Conservation (phyloP, 768 basidiomycete genomes). For the Podaxis rugospora region DNA sequence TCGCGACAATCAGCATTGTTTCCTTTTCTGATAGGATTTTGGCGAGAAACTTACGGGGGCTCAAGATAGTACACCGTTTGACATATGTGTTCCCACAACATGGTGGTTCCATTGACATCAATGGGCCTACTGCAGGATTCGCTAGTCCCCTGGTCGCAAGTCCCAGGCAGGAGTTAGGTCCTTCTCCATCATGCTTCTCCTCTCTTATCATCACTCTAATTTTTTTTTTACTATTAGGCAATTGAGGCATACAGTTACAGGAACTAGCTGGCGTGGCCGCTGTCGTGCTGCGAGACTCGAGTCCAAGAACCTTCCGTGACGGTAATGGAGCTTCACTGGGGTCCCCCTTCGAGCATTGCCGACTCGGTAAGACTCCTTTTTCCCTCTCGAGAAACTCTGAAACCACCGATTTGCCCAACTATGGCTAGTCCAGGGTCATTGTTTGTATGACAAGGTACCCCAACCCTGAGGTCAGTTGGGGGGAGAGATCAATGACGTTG, state of each 20-base stretch:
- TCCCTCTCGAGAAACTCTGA: neutral
- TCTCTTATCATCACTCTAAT: neutral
- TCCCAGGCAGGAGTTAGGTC: neutral
- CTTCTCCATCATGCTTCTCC: neutral
- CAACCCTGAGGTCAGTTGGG: neutral
- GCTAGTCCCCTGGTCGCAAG: neutral
- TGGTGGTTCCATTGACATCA: neutral
- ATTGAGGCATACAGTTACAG: neutral
- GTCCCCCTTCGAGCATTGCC: neutral
- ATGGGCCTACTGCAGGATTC: neutral
- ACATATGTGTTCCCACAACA: neutral
- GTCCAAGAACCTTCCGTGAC: neutral
- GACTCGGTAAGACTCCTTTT: neutral
- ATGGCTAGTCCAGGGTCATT: neutral
- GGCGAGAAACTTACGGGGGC: neutral
- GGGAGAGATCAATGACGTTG: slow-evolving; percentile 1
- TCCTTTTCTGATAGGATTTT: neutral
- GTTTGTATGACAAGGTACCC: neutral
- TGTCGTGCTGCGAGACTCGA: neutral
- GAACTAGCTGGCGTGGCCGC: neutral
- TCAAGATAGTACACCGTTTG: neutral
- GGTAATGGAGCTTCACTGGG: neutral
- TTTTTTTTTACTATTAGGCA: neutral
- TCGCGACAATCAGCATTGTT: neutral
- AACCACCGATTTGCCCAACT: neutral